Percentiles rank a stretch among this genome's conserved stretches.
Conservation (phyloP, 345 rosid species). For the Ceriops tagal region DNA sequence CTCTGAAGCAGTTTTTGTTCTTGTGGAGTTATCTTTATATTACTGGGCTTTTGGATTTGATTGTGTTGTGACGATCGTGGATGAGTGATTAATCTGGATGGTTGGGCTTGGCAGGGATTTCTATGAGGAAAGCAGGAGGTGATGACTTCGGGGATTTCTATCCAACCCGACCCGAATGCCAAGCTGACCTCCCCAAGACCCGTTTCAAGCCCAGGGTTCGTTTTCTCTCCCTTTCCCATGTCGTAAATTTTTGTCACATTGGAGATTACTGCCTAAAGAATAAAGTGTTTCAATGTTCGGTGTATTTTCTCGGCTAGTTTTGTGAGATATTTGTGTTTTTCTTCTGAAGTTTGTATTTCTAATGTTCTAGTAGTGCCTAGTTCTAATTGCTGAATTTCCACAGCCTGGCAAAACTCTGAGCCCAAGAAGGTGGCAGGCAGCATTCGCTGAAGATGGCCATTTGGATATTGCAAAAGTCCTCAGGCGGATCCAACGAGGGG, state of each 20-base stretch:
- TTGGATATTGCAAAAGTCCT: slow-evolving; percentile 86
- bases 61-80: not conserved
- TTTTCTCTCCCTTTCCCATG: not conserved
- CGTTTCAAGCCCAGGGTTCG: slow-evolving; percentile 72
- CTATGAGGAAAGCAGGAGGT: slow-evolving; percentile 39
- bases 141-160: slow-evolving; percentile 66
- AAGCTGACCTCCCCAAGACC: slow-evolving; percentile 58
- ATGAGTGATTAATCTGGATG: slow-evolving; percentile 22
- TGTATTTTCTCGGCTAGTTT: not conserved
- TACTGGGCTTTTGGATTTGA: not conserved
- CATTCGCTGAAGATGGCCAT: slow-evolving; percentile 76
- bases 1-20: not conserved
- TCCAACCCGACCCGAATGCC: slow-evolving; percentile 71
- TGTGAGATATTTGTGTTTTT: not conserved
- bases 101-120: slow-evolving; percentile 27
- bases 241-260: too few relatives aligned
- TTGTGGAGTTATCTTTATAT: not conserved
- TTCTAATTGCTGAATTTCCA: not conserved
- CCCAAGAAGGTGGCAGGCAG: slow-evolving; percentile 85
- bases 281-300: not conserved
- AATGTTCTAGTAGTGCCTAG: not conserved
- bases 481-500: slow-evolving; percentile 88
- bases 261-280: not conserved
- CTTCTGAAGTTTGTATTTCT: not conserved
- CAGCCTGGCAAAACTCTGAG: slow-evolving; percentile 94